These are phyloP conservation scores for Sporothrix phasma DNA, from an alignment of 2,329 filamentous ascomycete species.

Conservation along the genomic window DNA sequence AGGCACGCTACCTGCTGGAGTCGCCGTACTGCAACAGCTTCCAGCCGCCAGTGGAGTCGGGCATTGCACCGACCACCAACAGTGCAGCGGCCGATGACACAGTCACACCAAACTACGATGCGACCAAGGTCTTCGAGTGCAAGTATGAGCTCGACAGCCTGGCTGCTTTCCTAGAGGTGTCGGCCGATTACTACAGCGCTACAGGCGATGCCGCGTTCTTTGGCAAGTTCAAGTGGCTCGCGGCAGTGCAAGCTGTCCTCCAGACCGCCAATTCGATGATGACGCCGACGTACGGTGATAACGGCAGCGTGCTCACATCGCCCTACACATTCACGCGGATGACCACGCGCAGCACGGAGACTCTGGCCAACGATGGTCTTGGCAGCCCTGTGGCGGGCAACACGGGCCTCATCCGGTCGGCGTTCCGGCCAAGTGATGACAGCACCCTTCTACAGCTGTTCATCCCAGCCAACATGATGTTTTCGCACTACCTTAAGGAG, in stretches of 20 bases:
- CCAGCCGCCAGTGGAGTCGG: constrained; percentile 72
- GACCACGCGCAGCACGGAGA: constrained; percentile 69
- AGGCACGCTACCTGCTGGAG: constrained; percentile 58
- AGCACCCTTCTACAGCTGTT: constrained; percentile 77
- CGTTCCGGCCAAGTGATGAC: constrained; percentile 87
- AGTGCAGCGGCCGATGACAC: constrained; percentile 50
- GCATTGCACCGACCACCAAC: constrained; percentile 48
- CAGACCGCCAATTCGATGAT: constrained; percentile 60
- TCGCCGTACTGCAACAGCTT: constrained; percentile 90
- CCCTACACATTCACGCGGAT: constrained; percentile 69
- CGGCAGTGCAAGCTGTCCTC: constrained; percentile 61
- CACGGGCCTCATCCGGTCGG: constrained; percentile 76
- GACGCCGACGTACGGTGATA: constrained; percentile 58
- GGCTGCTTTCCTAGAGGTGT: constrained; percentile 74
- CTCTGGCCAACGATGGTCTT: constrained; percentile 62
- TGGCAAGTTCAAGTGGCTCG: constrained; percentile 59
- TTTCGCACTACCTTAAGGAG: constrained; percentile 50
- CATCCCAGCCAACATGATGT: constrained; percentile 85
- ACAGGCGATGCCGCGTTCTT: constrained; percentile 69
- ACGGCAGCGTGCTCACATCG: constrained; percentile 44
- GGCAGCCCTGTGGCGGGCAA: constrained; percentile 70
- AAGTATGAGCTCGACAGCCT: constrained; percentile 93
- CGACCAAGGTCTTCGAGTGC: constrained; percentile 74
- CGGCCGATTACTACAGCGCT: constrained; percentile 65
- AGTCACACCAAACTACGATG: constrained; percentile 55